Percentiles rank a stretch among this genome's conserved stretches.
These are phyloP conservation scores for Myotisia sp. DNA, from an alignment of 2,329 filamentous ascomycete species.

Conservation along the genomic window DNA sequence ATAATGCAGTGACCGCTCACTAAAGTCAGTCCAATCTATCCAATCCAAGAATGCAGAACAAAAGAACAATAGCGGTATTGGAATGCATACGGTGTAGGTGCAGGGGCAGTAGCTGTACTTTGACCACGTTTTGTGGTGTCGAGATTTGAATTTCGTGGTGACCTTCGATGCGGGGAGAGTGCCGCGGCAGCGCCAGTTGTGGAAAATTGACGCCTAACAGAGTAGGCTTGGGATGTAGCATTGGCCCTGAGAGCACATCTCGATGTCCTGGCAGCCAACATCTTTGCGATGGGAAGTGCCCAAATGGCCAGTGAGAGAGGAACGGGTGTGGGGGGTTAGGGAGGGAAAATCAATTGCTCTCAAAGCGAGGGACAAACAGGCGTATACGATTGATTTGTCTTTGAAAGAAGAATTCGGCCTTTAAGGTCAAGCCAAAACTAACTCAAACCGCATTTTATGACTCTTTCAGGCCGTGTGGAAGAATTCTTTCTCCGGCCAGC, in stretches of 20 bases:
- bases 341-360: background rate
- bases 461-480: constrained; percentile 1
- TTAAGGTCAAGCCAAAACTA: too few relatives aligned
- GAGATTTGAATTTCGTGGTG: constrained; percentile 20
- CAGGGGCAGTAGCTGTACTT: constrained; percentile 36
- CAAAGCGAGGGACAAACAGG: background rate
- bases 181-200: constrained; percentile 32
- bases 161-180: constrained; percentile 33
- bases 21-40: background rate
- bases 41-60: background rate
- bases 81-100: constrained; percentile 40
- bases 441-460: too few relatives aligned
- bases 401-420: too few relatives aligned
- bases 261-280: constrained; percentile 39
- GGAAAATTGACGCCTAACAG: constrained; percentile 31
- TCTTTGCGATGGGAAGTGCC: constrained; percentile 26
- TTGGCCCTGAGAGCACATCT: constrained; percentile 36
- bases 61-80: constrained; percentile 1
- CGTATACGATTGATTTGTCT: too few relatives aligned
- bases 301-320: constrained; percentile 17
- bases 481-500: background rate
- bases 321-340: background rate
- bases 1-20: constrained; percentile 13
- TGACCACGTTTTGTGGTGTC: constrained; percentile 29
- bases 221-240: constrained; percentile 26